These are phyloP conservation scores for Paramecium octaurelia DNA, from an alignment of 73 alveolate genomes.

Conservation along the genomic window DNA sequence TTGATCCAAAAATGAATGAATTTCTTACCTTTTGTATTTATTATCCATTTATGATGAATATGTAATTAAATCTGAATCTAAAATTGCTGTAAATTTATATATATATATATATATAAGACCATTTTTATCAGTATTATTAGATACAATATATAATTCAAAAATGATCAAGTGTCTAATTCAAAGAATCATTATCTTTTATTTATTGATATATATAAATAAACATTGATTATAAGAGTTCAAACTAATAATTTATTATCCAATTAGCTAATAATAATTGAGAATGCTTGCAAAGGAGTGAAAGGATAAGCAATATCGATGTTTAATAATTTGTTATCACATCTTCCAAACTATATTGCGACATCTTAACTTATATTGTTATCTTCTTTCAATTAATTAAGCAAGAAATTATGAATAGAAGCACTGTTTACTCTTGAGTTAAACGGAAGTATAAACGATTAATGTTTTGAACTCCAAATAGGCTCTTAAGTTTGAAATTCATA, in stretches of 20 bases:
- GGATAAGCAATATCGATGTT: background rate
- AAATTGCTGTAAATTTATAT: background rate
- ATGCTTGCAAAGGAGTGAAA: background rate
- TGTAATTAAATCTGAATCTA: background rate
- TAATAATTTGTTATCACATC: background rate
- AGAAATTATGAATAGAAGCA: background rate
- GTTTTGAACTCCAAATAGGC: background rate
- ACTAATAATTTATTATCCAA: background rate
- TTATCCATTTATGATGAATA: background rate
- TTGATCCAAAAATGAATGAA: background rate
- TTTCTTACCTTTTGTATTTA: background rate
- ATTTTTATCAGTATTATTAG: background rate
- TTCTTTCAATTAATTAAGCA: background rate
- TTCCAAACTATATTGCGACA: background rate
- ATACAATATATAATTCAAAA: background rate
- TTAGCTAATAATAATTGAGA: background rate
- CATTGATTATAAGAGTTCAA: background rate
- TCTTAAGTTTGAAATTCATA: background rate
- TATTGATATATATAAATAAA: background rate
- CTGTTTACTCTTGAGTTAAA: background rate
- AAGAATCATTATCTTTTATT: background rate
- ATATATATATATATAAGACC: background rate
- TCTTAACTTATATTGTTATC: background rate
- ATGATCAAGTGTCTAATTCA: background rate
- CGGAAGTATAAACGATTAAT: background rate